Evolutionary conservation across 2,329 filamentous ascomycete species (phyloP), one percentile per base, ranked within the genome.

Genomic region (Sordariomycetes sp.): DNA sequence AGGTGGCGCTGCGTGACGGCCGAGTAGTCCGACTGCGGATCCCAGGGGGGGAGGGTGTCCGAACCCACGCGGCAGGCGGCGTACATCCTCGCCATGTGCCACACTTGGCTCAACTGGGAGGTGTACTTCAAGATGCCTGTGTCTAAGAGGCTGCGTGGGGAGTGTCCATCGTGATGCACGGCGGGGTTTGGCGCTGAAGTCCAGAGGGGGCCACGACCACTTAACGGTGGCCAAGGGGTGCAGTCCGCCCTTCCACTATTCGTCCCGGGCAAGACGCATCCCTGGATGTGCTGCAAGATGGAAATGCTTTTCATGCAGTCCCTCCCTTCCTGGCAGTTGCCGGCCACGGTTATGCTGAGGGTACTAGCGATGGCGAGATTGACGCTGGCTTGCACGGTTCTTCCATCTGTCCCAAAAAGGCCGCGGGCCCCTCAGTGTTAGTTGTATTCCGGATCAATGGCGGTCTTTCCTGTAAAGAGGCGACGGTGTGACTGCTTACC

Each of bases 21-120:
- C 0, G 78, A 75, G 61, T 80, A 80, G 55, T 80, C 77, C 0
- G 78, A 81, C 53, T 77, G 70, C 0, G 76, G 71, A 11, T 75
- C 77, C 77, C 78, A 68, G 1, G 67, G 67, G 2, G 67, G 65
- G 4, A 63, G 63, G 3, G 77, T 24, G 71, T 72, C 73, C 7
- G 74, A 71, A 37, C 70, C 72, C 18, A 77, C 76, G 25, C 73
- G 71, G 24, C 70, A 69, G 18, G 75, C 71, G 0, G 77, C 76
- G 64, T 79, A 80, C 51, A 69, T 68, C 3, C 74, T 70, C 12
- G 74, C 74, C 60, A 74, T 75, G 48, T 74, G 72, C 70, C 78
- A 81, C 1, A 74, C 73, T 58, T 78, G 72, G 53, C 73, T 76
- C 10, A 79, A 65, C 59, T 65, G 73, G 1, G 68, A 61, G 1